Evolutionary conservation across 371 early-diverging fungal genomes (phyloP).

Genomic region (Entomophthora muscae): DNA sequence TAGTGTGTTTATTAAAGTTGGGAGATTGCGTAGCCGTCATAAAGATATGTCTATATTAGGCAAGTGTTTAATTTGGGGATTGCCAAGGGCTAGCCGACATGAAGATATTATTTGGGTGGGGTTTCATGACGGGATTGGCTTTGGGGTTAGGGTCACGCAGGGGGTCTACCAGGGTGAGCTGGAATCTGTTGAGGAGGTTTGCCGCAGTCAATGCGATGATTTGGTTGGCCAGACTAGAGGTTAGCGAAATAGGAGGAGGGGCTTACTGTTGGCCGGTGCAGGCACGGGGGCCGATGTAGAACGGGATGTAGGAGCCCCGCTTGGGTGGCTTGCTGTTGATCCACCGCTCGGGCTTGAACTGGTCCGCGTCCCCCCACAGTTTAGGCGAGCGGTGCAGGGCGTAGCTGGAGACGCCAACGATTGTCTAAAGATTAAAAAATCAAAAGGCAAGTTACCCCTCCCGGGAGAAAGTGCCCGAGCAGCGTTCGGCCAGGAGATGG

Average conservation of each 20-base stretch:
- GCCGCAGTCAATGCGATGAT: not conserved
- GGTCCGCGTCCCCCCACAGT: not conserved
- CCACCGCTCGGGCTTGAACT: not conserved
- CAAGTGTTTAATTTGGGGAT: too few species aligned
- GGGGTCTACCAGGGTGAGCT: not conserved
- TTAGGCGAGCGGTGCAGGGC: not conserved
- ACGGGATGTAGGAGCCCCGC: not conserved
- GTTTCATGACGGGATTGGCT: not conserved
- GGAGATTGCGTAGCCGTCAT: too few species aligned
- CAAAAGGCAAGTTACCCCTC: not conserved
- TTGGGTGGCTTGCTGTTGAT: not conserved
- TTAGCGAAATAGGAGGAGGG: not conserved
- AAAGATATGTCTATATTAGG: too few species aligned
- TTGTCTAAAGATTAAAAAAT: not conserved
- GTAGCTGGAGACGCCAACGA: conserved; percentile 2
- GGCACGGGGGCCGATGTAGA: not conserved
- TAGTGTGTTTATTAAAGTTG: too few species aligned
- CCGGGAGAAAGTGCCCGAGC: not conserved
- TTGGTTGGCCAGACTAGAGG: not conserved
- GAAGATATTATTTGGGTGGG: not conserved
- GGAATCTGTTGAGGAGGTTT: not conserved
- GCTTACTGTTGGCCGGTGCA: not conserved
- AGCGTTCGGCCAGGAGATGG: not conserved
- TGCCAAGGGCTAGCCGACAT: too few species aligned
- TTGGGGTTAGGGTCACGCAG: not conserved